These are phyloP conservation scores for Dryas integrifolia DNA, from an alignment of 331 rosid species.

Conservation along the genomic window DNA sequence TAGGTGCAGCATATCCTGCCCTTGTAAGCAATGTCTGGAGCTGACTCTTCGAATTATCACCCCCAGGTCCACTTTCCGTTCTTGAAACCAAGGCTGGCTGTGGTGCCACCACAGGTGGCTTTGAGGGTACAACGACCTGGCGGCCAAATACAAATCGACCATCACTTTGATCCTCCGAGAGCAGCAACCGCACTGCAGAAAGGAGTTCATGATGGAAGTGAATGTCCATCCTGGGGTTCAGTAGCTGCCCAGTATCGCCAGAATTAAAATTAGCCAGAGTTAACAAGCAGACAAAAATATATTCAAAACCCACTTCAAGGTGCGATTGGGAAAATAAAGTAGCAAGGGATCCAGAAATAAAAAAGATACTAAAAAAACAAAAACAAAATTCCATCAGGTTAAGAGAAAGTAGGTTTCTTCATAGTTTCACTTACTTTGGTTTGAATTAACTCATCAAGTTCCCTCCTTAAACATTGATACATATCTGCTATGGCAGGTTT, in stretches of 20 bases:
- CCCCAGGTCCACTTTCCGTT: constrained; percentile 95
- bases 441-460: constrained; percentile 80
- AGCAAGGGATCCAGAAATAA: constrained; percentile 12
- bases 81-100: constrained; percentile 59
- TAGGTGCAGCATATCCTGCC: constrained; percentile 78
- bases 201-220: constrained; percentile 62
- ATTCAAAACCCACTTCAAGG: not conserved
- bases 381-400: constrained; percentile 3
- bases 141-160: constrained; percentile 74
- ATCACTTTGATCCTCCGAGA: constrained; percentile 54
- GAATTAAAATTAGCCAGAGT: constrained; percentile 16
- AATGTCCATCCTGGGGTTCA: constrained; percentile 65
- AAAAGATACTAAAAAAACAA: constrained; percentile 22
- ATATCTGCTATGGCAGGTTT: constrained; percentile 70
- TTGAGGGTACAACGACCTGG: constrained; percentile 49
- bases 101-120: constrained; percentile 34
- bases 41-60: constrained; percentile 94
- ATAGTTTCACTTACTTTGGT: constrained; percentile 56
- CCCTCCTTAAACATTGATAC: constrained; percentile 59
- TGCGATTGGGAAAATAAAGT: not conserved
- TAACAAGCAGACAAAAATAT: not conserved
- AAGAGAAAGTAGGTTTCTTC: not conserved
- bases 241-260: constrained; percentile 49
- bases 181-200: constrained; percentile 72
- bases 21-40: constrained; percentile 90